Evolutionary conservation across 2,329 filamentous ascomycete species (phyloP).

Genomic region (Pseudogymnoascus sp.): DNA sequence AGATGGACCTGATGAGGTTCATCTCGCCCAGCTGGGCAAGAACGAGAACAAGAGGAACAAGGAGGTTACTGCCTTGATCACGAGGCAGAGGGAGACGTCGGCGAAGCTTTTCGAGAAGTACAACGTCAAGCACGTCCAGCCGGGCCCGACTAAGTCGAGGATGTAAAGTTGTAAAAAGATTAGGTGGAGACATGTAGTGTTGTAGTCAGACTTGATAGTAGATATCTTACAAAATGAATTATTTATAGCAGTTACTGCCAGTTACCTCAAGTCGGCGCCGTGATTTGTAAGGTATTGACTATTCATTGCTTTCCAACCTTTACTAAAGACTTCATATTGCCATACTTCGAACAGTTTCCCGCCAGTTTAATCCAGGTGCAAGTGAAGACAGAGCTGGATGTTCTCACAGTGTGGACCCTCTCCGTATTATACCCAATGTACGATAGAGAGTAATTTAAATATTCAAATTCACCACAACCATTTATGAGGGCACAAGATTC

Average conservation of each 20-base stretch:
- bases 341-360: too few species aligned
- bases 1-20: slow-evolving; percentile 95
- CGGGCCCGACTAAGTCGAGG: slow-evolving; percentile 16
- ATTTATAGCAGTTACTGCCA: neutral
- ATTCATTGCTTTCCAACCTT: too few species aligned
- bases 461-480: neutral
- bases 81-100: slow-evolving; percentile 56
- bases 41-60: slow-evolving; percentile 69
- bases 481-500: neutral
- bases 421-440: neutral
- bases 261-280: neutral
- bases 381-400: too few species aligned
- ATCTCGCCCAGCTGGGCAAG: slow-evolving; percentile 69
- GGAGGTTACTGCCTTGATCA: slow-evolving; percentile 53
- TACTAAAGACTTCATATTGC: too few species aligned
- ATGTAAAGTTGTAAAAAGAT: slow-evolving; percentile 9
- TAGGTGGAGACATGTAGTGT: slow-evolving; percentile 1
- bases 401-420: too few species aligned
- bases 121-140: slow-evolving; percentile 32
- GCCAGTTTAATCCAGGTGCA: too few species aligned
- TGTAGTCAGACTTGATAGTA: neutral
- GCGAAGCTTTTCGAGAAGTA: slow-evolving; percentile 58
- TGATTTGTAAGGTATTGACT: neutral
- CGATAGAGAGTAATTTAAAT: neutral
- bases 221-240: neutral